Base-by-base conservation (phyloP, 1,284 basidiomycete species). In the Malassezia globosa region DNA sequence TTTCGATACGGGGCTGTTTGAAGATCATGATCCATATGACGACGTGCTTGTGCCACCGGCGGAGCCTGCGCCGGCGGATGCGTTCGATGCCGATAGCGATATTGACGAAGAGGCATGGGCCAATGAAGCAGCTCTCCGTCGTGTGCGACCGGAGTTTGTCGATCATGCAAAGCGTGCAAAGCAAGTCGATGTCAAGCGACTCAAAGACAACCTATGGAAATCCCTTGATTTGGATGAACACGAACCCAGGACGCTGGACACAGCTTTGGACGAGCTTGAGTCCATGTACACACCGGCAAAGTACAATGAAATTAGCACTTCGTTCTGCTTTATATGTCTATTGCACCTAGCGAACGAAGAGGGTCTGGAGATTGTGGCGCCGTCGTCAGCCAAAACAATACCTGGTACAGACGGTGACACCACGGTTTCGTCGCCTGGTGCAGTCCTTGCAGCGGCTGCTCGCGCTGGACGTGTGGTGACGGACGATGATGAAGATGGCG, bases 131-230 rank as follows among this genome's bases (percentile, higher is more conserved):
- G 82, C 83, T 18, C 81, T 83, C 63, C 69, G 73, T 43, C 79
- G 85, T 8, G 81, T 87, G 34, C 78, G 82, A 52, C 89, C 89
- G 2, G 86, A 95, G 69, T 81, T 81, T 55, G 87, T 99, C 62
- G 88, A 90, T 61, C 96, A 94, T 66, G 84, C 90, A 4, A 94
- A 92, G 74, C 82, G 85, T 48, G 92, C 94, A 2, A 97, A 96
- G 76, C 78, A 90, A 36, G 90, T 99, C 23, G 94, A 97, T 68
- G 89, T 99, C 39, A 81, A 89, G 67, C 87, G 84, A 73, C 77
- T 99, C 61, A 99, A 97, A 75, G 94, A 97, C 56, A 94, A 89
- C 64, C 96, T 97, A 48, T 99, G 92, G 92, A 84, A 80, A 66
- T 85, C 85, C 5, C 74, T 96, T 31, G 82, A 46, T 11, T 61